phyloP scores from a whole-genome alignment of 495 filamentous ascomycete genomes.

The Penicillium mononematosum region DNA sequence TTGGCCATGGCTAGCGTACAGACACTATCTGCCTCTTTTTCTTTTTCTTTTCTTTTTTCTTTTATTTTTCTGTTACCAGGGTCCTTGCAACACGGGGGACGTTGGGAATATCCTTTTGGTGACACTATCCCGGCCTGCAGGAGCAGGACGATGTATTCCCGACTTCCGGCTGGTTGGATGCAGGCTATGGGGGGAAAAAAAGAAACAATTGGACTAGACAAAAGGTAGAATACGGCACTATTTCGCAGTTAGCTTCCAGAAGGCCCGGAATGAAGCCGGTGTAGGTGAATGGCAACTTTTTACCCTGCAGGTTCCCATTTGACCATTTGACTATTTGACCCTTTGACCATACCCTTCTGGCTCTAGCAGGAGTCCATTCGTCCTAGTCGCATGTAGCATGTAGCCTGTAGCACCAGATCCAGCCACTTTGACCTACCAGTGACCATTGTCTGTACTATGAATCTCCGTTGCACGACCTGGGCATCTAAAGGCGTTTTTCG shows the following conservation, averaged over 20 bases:
- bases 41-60: neutral
- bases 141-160: constrained; percentile 10
- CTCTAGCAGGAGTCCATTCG: neutral
- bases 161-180: constrained; percentile 20
- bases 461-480: constrained; percentile 22
- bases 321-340: neutral
- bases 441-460: constrained; percentile 21
- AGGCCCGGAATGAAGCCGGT: constrained; percentile 1
- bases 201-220: constrained; percentile 8
- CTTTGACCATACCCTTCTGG: constrained; percentile 2
- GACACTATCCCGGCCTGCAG: constrained; percentile 22
- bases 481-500: constrained; percentile 9
- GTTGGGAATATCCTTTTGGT: constrained; percentile 18
- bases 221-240: neutral
- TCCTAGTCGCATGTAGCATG: constrained; percentile 18
- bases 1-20: neutral
- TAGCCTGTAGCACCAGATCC: constrained; percentile 22
- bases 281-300: constrained; percentile 8
- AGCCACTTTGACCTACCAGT: constrained; percentile 18
- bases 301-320: constrained; percentile 20
- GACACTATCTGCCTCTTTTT: neutral
- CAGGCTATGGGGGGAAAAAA: constrained; percentile 12
- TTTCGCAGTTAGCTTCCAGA: constrained; percentile 18
- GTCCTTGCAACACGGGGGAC: constrained; percentile 14
- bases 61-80: constrained; percentile 3